These are phyloP conservation scores for Pelargonium myrrhifolium DNA, from an alignment of 441 rosid genomes.

Conservation along the genomic window DNA sequence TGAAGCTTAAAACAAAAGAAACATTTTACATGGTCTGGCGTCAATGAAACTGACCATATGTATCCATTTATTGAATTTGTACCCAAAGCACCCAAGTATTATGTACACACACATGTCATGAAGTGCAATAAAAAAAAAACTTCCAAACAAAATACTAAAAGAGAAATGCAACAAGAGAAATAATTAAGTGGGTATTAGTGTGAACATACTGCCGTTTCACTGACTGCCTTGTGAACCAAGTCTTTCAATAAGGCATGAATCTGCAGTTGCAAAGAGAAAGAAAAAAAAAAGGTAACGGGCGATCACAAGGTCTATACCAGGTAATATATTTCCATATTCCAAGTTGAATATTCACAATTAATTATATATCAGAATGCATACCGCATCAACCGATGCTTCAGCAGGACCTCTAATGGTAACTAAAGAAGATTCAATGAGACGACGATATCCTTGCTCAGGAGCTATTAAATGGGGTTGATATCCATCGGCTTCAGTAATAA, in stretches of 20 bases:
- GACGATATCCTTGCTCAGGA: conserved; percentile 95
- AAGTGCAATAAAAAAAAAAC: no score
- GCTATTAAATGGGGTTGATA: conserved; percentile 99
- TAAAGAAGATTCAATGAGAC: conserved; percentile 91
- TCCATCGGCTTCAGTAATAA: conserved; percentile 96
- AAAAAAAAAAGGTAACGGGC: no score
- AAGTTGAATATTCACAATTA: no score
- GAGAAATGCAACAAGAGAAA: neutral
- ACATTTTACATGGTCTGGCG: neutral
- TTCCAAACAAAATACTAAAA: no score
- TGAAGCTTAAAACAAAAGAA: no score
- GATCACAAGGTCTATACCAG: no score
- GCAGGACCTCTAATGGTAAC: conserved; percentile 95
- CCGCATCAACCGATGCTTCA: conserved; percentile 95
- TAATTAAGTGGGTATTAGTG: conserved; percentile 2
- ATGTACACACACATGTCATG: no score
- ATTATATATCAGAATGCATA: conserved; percentile 21
- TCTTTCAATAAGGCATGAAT: conserved; percentile 88
- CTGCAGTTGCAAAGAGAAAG: conserved; percentile 32
- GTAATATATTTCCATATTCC: neutral
- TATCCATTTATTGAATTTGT: no score
- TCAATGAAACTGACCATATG: neutral
- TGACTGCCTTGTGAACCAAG: conserved; percentile 82
- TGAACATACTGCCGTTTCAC: conserved; percentile 66
- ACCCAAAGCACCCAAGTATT: no score